Conservation (phyloP, 805 yeast species). For the Starmerella etchellsii region DNA sequence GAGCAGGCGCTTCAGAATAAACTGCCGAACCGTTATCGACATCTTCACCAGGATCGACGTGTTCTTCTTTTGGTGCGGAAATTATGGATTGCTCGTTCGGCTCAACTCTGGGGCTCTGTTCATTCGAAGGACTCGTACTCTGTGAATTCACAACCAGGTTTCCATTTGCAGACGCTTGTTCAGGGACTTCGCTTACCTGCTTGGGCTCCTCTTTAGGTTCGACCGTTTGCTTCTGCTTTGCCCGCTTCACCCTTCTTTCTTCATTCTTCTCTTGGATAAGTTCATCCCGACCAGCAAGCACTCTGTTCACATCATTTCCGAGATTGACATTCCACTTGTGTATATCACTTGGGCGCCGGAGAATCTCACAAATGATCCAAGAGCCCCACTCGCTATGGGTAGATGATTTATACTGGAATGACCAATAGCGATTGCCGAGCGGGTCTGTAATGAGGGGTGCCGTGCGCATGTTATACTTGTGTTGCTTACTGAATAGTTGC, state of each 20-base stretch:
- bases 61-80: no score
- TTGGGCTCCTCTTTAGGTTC: background rate
- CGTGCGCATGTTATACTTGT: slow-evolving; percentile 26
- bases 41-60: no score
- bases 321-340: slow-evolving; percentile 9
- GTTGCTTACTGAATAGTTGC: slow-evolving; percentile 20
- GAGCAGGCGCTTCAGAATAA: background rate
- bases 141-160: no score
- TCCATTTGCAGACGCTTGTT: no score
- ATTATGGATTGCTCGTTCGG: no score
- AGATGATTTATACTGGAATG: slow-evolving; percentile 26
- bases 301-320: slow-evolving; percentile 6
- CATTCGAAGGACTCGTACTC: no score
- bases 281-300: slow-evolving; percentile 11
- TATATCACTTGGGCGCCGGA: slow-evolving; percentile 10
- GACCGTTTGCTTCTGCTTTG: background rate
- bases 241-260: slow-evolving; percentile 8
- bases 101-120: background rate
- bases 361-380: slow-evolving; percentile 25
- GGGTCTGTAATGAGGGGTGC: slow-evolving; percentile 26
- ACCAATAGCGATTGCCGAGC: slow-evolving; percentile 29
- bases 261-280: slow-evolving; percentile 10
- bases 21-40: no score
- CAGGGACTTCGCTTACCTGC: no score
- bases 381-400: slow-evolving; percentile 26